Percentiles rank a stretch among this genome's conserved stretches.
phyloP scores from a whole-genome alignment of 768 basidiomycete species.

The Mycena latifolia region DNA sequence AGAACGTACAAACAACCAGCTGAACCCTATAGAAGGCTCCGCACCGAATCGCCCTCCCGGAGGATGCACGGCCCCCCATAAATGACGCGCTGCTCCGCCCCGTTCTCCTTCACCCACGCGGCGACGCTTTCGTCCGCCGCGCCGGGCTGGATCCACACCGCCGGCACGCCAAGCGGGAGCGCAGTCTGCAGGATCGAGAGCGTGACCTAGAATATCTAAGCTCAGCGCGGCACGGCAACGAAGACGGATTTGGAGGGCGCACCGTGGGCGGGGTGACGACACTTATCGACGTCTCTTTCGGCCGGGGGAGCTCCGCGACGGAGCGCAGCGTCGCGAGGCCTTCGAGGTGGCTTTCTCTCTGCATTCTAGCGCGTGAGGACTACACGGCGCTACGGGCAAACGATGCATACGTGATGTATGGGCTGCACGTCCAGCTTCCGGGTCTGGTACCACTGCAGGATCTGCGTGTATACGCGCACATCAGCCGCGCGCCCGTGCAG shows the following conservation, averaged over 20 bases:
- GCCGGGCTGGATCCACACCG: slow-evolving; percentile 93
- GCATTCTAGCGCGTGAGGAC: slow-evolving; percentile 6
- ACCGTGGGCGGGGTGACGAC: slow-evolving; percentile 86
- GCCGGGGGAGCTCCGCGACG: slow-evolving; percentile 68
- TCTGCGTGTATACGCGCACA: slow-evolving; percentile 58
- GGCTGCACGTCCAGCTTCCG: slow-evolving; percentile 74
- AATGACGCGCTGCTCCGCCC: slow-evolving; percentile 75
- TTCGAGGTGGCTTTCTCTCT: slow-evolving; percentile 82
- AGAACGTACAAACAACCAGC: too few relatives aligned
- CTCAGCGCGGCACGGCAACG: slow-evolving; percentile 11
- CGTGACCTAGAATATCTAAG: slow-evolving; percentile 66
- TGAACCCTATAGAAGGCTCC: slow-evolving; percentile 43
- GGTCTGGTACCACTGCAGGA: slow-evolving; percentile 81
- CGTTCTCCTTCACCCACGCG: slow-evolving; percentile 74
- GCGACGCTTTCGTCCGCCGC: slow-evolving; percentile 78
- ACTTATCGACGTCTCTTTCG: slow-evolving; percentile 78
- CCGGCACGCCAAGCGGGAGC: slow-evolving; percentile 71
- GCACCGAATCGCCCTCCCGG: slow-evolving; percentile 77
- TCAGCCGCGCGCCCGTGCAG: background rate
- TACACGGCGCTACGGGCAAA: background rate
- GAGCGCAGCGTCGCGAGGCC: slow-evolving; percentile 68
- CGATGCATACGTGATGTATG: slow-evolving; percentile 74
- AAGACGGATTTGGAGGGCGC: slow-evolving; percentile 15
- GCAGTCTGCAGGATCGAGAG: slow-evolving; percentile 75
- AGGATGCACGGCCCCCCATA: slow-evolving; percentile 89